Conservation (phyloP, 805 yeast species). For the Kazachstania kunashirensis region DNA sequence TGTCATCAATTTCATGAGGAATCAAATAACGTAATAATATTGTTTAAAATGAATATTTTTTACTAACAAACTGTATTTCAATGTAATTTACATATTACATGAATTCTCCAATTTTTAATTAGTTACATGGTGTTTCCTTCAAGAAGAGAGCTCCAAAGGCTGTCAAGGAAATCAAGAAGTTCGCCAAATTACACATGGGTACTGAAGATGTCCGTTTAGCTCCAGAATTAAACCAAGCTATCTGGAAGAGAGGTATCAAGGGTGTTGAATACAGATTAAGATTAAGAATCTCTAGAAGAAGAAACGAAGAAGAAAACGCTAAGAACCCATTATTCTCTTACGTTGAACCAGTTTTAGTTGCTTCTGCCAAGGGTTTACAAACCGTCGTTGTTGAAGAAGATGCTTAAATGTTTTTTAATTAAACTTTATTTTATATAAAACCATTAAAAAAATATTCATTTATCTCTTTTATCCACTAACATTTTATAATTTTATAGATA, state of each 20-base stretch:
- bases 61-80: too few species aligned
- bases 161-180: conserved; percentile 97
- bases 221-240: conserved; percentile 95
- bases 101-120: too few species aligned
- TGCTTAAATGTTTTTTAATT: conserved; percentile 22
- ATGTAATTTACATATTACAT: too few species aligned
- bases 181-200: conserved; percentile 98
- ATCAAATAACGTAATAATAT: too few species aligned
- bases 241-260: conserved; percentile 99
- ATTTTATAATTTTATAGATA: conserved; percentile 1
- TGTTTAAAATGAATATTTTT: too few species aligned
- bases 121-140: conserved; percentile 98
- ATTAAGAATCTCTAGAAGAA: conserved; percentile 97
- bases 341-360: conserved; percentile 95
- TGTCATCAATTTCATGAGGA: too few species aligned
- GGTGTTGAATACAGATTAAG: conserved; percentile 98
- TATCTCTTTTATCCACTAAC: not conserved
- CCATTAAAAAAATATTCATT: not conserved
- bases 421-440: not conserved
- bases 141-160: conserved; percentile 99
- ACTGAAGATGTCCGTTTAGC: conserved; percentile 98
- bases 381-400: conserved; percentile 93
- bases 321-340: conserved; percentile 94
- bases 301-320: conserved; percentile 99
- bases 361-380: conserved; percentile 93